Base-by-base conservation (phyloP, 1,284 basidiomycete genomes). In the Exobasidium cylindrosporum region DNA sequence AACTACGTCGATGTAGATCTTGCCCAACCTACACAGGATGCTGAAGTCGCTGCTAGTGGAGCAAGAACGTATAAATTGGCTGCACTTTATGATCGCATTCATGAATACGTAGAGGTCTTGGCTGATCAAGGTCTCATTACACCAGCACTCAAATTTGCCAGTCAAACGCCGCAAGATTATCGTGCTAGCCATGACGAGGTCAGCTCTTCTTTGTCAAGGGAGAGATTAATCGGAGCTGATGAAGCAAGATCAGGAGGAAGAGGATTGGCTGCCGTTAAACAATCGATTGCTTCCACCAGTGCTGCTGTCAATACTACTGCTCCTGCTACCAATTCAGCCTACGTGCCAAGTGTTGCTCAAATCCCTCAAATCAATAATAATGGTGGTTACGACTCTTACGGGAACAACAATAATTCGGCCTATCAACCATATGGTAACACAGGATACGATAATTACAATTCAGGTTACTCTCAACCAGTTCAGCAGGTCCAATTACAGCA, bases 91-190 rank as follows among this genome's bases (percentile, higher is more conserved):
- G 93, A 97, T 78, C 86, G 89, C 31, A 97, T 96, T 83, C 88
- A 90, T 76, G 95, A 97, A 82, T 98, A 98, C 76, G 92, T 95
- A 11, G 91, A 96, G 72, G 82, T 97, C 62, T 84, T 98, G 31
- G 90, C 91, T 7, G 86, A 89, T 0, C 95, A 98, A 77, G 94
- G 94, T 49, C 84, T 96, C 30, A 83, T 95, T 56, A 86, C 88
- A 67, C 87, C 93, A 61, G 95, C 93, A 0, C 85, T 89, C 43
- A 84, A 84, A 59, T 96, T 91, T 81, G 82, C 96, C 73, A 86
- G 87, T 74, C 83, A 91, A 71, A 92, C 89, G 0, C 95, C 96
- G 1, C 74, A 82, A 14, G 88, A 88, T 63, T 97, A 96, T 81
- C 85, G 86, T 6, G 70, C 71, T 7, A 17, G 24, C 13, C 11